phyloP scores from a whole-genome alignment of 1,139 yeast species.

The Martiniozyma asiatica region DNA sequence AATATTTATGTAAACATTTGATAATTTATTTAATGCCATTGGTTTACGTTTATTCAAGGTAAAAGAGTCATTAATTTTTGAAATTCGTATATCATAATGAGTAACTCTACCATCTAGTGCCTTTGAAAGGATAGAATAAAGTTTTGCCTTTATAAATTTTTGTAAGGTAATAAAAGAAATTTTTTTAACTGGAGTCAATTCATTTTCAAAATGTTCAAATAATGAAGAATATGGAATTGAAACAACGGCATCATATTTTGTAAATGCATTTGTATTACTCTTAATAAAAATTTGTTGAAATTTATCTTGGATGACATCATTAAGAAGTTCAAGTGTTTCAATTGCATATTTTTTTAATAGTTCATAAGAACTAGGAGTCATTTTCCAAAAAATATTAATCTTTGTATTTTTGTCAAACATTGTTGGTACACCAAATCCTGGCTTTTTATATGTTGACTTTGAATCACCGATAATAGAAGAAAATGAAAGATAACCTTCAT shows the following conservation, averaged over 20 bases:
- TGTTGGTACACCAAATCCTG: constrained; percentile 60
- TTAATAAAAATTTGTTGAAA: constrained; percentile 75
- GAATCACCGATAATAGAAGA: constrained; percentile 44
- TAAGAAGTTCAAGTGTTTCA: constrained; percentile 55
- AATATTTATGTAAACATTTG: constrained; percentile 29
- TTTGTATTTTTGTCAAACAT: constrained; percentile 64
- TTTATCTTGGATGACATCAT: constrained; percentile 74
- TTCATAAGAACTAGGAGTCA: constrained; percentile 59
- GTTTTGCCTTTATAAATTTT: constrained; percentile 47
- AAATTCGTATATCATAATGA: constrained; percentile 30
- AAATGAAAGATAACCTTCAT: constrained; percentile 55
- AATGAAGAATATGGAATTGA: constrained; percentile 27
- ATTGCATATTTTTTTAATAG: constrained; percentile 53
- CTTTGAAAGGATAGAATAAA: constrained; percentile 43
- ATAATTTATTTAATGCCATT: constrained; percentile 15
- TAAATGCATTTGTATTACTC: constrained; percentile 39
- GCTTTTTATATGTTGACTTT: constrained; percentile 36
- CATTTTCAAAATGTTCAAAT: constrained; percentile 22
- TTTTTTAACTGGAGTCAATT: constrained; percentile 62
- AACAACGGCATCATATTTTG: constrained; percentile 58
- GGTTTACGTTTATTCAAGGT: constrained; percentile 51
- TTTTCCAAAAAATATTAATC: constrained; percentile 71
- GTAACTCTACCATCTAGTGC: constrained; percentile 62
- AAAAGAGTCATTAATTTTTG: constrained; percentile 15
- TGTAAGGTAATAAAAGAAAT: constrained; percentile 63